Percentiles rank a stretch among this genome's conserved stretches.
These are phyloP conservation scores for Homolaphlyctis polyrhiza DNA, from an alignment of 371 early-diverging fungal species.

Conservation along the genomic window DNA sequence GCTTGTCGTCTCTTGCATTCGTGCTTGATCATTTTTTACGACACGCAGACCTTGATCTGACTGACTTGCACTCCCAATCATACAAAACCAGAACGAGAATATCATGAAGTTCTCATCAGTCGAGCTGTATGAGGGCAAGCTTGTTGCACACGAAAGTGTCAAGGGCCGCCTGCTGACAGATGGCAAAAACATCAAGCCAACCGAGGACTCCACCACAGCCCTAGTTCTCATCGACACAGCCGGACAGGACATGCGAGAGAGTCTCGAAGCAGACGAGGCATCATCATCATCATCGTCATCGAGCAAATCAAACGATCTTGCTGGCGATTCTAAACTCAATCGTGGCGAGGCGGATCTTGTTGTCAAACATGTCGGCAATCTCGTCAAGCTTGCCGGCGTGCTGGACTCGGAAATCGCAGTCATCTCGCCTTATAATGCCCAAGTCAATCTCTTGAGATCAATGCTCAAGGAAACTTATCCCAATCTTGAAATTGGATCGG, in stretches of 20 bases:
- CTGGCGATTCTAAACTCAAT: constrained; percentile 44
- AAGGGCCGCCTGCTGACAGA: constrained; percentile 60
- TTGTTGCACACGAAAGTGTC: constrained; percentile 66
- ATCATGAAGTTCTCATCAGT: constrained; percentile 78
- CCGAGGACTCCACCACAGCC: constrained; percentile 58
- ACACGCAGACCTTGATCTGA: no score
- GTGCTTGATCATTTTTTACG: no score
- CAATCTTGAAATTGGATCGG: constrained; percentile 63
- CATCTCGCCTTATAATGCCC: constrained; percentile 82
- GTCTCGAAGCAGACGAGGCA: constrained; percentile 26
- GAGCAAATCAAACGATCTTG: constrained; percentile 49
- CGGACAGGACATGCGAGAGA: constrained; percentile 59
- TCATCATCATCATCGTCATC: constrained; percentile 9
- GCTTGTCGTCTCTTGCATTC: no score
- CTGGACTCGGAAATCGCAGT: constrained; percentile 64
- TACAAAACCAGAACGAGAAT: constrained; percentile 46
- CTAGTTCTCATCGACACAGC: constrained; percentile 74
- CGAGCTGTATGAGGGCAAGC: constrained; percentile 32
- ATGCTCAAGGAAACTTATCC: constrained; percentile 38
- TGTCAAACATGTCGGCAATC: constrained; percentile 49
- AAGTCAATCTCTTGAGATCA: constrained; percentile 36
- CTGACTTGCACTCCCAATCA: no score
- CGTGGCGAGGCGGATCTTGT: constrained; percentile 69
- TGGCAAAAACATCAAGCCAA: constrained; percentile 46
- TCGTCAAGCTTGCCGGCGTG: constrained; percentile 66